Conservation (phyloP, 208 protist species). For the Leishmania gerbilli region DNA sequence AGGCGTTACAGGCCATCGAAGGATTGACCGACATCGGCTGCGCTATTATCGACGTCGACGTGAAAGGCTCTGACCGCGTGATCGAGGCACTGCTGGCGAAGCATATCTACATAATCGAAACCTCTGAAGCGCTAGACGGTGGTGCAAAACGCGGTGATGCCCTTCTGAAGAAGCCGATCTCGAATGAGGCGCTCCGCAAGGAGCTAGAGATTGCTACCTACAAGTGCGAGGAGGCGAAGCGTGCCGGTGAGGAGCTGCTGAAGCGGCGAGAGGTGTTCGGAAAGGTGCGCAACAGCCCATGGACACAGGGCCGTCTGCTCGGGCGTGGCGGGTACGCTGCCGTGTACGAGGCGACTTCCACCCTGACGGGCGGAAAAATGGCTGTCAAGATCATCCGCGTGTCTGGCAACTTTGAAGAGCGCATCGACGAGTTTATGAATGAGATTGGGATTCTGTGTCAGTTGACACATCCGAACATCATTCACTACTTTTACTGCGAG, state of each 20-base stretch:
- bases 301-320: slow-evolving; percentile 58
- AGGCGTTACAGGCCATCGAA: slow-evolving; percentile 62
- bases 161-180: slow-evolving; percentile 53
- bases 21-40: slow-evolving; percentile 64
- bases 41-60: slow-evolving; percentile 60
- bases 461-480: slow-evolving; percentile 77
- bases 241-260: slow-evolving; percentile 50
- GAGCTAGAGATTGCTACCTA: slow-evolving; percentile 46
- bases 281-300: slow-evolving; percentile 67
- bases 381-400: slow-evolving; percentile 82
- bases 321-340: slow-evolving; percentile 69
- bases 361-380: slow-evolving; percentile 79
- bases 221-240: slow-evolving; percentile 46
- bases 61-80: slow-evolving; percentile 40
- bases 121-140: slow-evolving; percentile 42
- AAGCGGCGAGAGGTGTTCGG: slow-evolving; percentile 55
- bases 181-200: slow-evolving; percentile 34
- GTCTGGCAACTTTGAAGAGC: slow-evolving; percentile 54
- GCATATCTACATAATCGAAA: slow-evolving; percentile 65
- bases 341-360: slow-evolving; percentile 76
- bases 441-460: slow-evolving; percentile 74
- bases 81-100: slow-evolving; percentile 51
- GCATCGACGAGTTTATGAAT: slow-evolving; percentile 69
- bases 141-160: slow-evolving; percentile 39
- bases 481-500: slow-evolving; percentile 89